Conservation (phyloP, 2,329 filamentous ascomycete species). For the Tolypocladium amazonense region DNA sequence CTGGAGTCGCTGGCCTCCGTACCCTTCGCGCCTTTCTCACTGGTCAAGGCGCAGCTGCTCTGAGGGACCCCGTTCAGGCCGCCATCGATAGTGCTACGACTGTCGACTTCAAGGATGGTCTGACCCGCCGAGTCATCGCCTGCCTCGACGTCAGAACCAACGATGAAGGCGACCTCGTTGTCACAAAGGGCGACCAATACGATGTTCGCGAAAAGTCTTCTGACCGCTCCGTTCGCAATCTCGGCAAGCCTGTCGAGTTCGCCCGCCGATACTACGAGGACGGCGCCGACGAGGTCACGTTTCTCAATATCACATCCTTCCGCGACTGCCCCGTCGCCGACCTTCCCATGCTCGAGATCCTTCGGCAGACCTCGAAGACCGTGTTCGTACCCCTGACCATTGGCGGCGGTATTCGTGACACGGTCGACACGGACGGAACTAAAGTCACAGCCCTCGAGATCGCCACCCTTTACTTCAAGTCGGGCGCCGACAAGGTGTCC, state of each 20-base stretch:
- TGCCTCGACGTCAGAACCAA: constrained; percentile 94
- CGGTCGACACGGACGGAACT: constrained; percentile 77
- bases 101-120: constrained; percentile 42
- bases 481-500: constrained; percentile 92
- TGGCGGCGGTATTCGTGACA: constrained; percentile 90
- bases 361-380: constrained; percentile 74
- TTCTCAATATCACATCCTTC: constrained; percentile 97
- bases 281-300: constrained; percentile 93
- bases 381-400: constrained; percentile 96
- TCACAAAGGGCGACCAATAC: constrained; percentile 98
- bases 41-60: constrained; percentile 47
- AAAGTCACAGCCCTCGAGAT: constrained; percentile 85
- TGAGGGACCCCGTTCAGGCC: constrained; percentile 20
- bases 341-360: constrained; percentile 89
- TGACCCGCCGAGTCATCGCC: constrained; percentile 90
- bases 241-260: constrained; percentile 95
- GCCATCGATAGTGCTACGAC: constrained; percentile 7
- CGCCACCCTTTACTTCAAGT: constrained; percentile 94
- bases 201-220: constrained; percentile 83
- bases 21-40: constrained; percentile 78
- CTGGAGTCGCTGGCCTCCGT: constrained; percentile 75
- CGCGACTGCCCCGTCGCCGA: constrained; percentile 88
- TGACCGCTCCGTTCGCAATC: constrained; percentile 64
- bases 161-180: constrained; percentile 87
- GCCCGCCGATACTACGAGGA: constrained; percentile 90